Percentiles rank a stretch among this genome's conserved stretches.
Evolutionary conservation across 139 green algal species (phyloP).

Genomic region (Tetradesmus obliquus): DNA sequence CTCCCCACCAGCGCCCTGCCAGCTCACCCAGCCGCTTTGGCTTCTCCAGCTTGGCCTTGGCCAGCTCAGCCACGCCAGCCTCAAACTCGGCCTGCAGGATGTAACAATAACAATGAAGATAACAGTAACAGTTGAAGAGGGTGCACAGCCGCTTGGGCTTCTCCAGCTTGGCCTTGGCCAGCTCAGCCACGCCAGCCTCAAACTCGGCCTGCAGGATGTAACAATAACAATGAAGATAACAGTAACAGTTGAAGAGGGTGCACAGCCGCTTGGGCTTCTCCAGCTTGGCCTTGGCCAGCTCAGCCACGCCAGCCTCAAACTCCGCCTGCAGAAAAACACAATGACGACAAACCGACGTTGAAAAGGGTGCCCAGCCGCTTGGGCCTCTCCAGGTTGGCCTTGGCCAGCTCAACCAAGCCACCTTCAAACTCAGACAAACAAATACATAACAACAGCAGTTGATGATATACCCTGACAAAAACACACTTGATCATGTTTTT

Average conservation of each 20-base stretch:
- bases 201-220: slow-evolving; percentile 50
- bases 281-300: slow-evolving; percentile 68
- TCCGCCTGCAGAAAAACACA: slow-evolving; percentile 30
- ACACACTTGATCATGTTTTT: too few relatives aligned
- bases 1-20: slow-evolving; percentile 60
- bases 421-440: too few relatives aligned
- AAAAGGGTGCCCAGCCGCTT: too few relatives aligned
- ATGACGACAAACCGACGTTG: too few relatives aligned
- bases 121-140: background rate
- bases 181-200: slow-evolving; percentile 72
- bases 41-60: slow-evolving; percentile 85
- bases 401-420: too few relatives aligned
- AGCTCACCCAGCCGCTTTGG: slow-evolving; percentile 79
- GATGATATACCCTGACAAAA: too few relatives aligned
- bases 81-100: slow-evolving; percentile 52
- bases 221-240: background rate
- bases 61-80: slow-evolving; percentile 76
- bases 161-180: slow-evolving; percentile 85
- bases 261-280: background rate
- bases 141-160: slow-evolving; percentile 77
- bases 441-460: too few relatives aligned
- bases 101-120: background rate
- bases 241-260: background rate
- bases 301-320: slow-evolving; percentile 67
- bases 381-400: too few relatives aligned